Evolutionary conservation across 306 rosid genomes (phyloP).

Genomic region (Vigna trinervia): DNA sequence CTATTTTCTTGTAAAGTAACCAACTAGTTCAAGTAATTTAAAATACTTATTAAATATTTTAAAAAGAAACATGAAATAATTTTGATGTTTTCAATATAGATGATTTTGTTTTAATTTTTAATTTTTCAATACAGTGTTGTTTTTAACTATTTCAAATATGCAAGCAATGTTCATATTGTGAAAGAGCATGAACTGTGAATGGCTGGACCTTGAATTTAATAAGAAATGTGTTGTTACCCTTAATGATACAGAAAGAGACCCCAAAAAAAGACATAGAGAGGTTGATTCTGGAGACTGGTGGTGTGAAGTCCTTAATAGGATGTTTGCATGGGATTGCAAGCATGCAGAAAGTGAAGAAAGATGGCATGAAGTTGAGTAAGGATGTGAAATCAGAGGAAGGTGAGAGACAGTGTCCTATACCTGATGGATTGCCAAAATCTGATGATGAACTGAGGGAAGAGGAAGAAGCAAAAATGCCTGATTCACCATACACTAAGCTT

Average conservation of each 20-base stretch:
- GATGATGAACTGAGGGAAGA: constrained; percentile 75
- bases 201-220: background rate
- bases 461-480: constrained; percentile 72
- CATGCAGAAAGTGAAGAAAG: constrained; percentile 59
- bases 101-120: no score
- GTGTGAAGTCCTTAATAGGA: constrained; percentile 75
- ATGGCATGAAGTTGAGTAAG: constrained; percentile 24
- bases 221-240: background rate
- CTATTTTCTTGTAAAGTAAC: no score
- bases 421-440: constrained; percentile 93
- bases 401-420: constrained; percentile 57
- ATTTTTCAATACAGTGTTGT: no score
- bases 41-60: background rate
- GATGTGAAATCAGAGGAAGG: constrained; percentile 25
- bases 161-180: background rate
- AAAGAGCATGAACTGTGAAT: background rate
- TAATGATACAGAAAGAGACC: constrained; percentile 59
- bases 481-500: constrained; percentile 75
- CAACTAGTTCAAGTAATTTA: background rate
- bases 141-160: background rate
- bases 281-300: constrained; percentile 73
- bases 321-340: constrained; percentile 66
- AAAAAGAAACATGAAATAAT: background rate
- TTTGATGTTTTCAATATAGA: no score
- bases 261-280: constrained; percentile 79